Conservation (phyloP, 495 filamentous ascomycete species). For the Parathielavia hyrcaniae region DNA sequence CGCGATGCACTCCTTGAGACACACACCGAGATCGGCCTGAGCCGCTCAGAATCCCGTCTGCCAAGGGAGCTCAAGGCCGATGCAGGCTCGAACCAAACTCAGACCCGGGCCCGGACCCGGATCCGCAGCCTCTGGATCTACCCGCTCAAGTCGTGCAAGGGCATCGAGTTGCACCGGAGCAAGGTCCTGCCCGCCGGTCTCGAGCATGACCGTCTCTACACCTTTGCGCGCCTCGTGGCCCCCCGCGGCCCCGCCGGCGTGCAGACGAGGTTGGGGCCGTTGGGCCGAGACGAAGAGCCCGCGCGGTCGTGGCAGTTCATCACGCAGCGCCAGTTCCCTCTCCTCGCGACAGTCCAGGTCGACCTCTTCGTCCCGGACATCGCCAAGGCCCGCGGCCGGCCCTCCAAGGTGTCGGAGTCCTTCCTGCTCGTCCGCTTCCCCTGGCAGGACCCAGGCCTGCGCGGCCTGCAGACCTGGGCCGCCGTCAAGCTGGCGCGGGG, state of each 20-base stretch:
- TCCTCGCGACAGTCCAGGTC: slow-evolving; percentile 64
- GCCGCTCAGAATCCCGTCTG: slow-evolving; percentile 38
- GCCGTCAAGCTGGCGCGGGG: slow-evolving; percentile 43
- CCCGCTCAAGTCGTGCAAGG: slow-evolving; percentile 81
- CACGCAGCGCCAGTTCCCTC: slow-evolving; percentile 69
- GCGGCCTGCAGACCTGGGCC: slow-evolving; percentile 36
- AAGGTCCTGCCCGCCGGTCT: slow-evolving; percentile 67
- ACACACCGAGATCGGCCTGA: slow-evolving; percentile 37
- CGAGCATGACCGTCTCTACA: slow-evolving; percentile 78
- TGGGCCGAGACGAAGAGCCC: slow-evolving; percentile 33
- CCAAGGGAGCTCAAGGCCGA: slow-evolving; percentile 3
- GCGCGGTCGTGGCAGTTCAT: slow-evolving; percentile 66
- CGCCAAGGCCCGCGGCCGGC: slow-evolving; percentile 38
- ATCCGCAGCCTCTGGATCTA: slow-evolving; percentile 82
- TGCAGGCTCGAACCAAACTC: slow-evolving; percentile 15
- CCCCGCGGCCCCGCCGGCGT: slow-evolving; percentile 43
- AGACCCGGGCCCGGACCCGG: too few species aligned
- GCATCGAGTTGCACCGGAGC: slow-evolving; percentile 63
- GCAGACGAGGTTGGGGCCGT: slow-evolving; percentile 21
- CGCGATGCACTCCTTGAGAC: slow-evolving; percentile 46
- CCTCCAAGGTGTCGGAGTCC: slow-evolving; percentile 45
- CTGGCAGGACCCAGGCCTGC: slow-evolving; percentile 43
- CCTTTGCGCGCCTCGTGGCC: slow-evolving; percentile 64
- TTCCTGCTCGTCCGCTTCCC: slow-evolving; percentile 58
- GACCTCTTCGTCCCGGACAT: slow-evolving; percentile 77